phyloP scores from a whole-genome alignment of 805 yeast species.

The Candida ipomoeae region DNA sequence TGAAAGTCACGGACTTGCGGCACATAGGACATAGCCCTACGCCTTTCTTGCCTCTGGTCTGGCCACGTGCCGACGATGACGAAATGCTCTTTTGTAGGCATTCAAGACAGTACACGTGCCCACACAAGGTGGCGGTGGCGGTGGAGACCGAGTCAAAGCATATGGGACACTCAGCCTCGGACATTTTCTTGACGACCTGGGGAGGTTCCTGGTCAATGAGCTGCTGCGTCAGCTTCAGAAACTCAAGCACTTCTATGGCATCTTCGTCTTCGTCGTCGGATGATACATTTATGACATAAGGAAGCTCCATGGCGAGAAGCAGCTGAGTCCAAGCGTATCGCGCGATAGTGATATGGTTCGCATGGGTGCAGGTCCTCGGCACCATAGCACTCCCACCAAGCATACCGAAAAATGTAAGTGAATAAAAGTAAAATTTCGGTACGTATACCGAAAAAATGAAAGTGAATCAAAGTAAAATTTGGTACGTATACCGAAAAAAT shows the following conservation, averaged over 20 bases:
- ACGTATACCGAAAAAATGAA: too few species aligned
- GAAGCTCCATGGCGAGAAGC: conserved; percentile 6
- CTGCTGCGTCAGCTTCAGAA: conserved; percentile 32
- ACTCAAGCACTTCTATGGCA: conserved; percentile 37
- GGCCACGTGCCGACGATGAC: conserved; percentile 41
- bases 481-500: too few species aligned
- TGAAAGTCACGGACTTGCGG: conserved; percentile 35
- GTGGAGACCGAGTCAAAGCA: conserved; percentile 39
- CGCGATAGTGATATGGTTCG: neutral
- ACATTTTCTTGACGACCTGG: conserved; percentile 27
- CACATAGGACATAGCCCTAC: conserved; percentile 43
- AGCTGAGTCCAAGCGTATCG: neutral
- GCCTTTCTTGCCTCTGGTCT: conserved; percentile 34
- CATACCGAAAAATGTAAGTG: too few species aligned
- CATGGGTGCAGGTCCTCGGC: neutral
- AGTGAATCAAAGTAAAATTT: too few species aligned
- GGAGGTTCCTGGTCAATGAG: conserved; percentile 25
- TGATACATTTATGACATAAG: conserved; percentile 15
- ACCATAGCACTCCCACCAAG: too few species aligned
- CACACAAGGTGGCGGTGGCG: conserved; percentile 42
- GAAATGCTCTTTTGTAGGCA: conserved; percentile 40
- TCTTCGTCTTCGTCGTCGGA: conserved; percentile 26
- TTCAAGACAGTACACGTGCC: conserved; percentile 41
- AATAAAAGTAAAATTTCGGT: too few species aligned
- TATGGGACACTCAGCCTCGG: conserved; percentile 40